Evolutionary conservation across 23 red algal genomes (phyloP).

Genomic region (Gracilaria gracilis): DNA sequence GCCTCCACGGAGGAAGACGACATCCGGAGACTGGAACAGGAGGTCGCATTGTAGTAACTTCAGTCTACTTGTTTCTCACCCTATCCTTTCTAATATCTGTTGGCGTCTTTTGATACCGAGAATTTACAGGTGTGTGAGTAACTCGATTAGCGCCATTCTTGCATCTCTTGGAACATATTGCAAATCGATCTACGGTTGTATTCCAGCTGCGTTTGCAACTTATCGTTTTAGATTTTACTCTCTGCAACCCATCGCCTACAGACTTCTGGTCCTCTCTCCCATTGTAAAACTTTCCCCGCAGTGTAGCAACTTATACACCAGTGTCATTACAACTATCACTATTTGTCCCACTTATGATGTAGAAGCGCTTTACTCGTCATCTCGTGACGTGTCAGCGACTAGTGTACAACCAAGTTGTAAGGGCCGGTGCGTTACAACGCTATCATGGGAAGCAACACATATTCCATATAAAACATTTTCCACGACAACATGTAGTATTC

Average conservation of each 20-base stretch:
- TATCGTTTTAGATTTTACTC: background rate
- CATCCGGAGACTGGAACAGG: constrained; percentile 53
- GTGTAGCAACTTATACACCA: background rate
- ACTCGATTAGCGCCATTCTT: background rate
- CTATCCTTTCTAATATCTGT: background rate
- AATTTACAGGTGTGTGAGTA: background rate
- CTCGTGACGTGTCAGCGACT: background rate
- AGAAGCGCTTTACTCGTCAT: background rate
- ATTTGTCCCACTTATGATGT: background rate
- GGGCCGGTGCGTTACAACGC: constrained; percentile 2
- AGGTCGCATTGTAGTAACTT: constrained; percentile 30
- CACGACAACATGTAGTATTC: constrained; percentile 88
- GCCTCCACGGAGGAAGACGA: constrained; percentile 50
- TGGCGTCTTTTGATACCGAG: constrained; percentile 4
- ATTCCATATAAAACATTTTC: constrained; percentile 93
- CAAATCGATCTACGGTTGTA: constrained; percentile 2
- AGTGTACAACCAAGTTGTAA: background rate
- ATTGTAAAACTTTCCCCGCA: constrained; percentile 9
- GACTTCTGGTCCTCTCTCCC: constrained; percentile 1
- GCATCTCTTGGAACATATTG: constrained; percentile 12
- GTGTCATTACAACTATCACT: background rate
- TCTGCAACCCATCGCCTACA: background rate
- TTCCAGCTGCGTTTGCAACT: background rate
- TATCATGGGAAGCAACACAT: constrained; percentile 85
- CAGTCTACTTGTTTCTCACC: background rate